Conservation (phyloP, 2,329 filamentous ascomycete genomes). For the Fusarium liriodendri region DNA sequence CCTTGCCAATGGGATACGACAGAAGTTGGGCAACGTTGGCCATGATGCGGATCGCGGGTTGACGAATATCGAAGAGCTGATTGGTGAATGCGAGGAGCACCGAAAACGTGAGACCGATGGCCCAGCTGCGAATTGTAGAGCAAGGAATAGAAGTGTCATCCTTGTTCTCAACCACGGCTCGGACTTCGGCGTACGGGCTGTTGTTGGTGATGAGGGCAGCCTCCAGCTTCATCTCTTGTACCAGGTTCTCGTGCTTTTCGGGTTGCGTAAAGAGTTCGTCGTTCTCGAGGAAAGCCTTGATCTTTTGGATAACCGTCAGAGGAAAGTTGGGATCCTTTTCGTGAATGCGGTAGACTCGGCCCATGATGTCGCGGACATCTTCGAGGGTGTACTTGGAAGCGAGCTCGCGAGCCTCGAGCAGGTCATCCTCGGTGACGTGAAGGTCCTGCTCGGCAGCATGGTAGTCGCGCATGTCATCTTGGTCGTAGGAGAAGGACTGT, state of each 20-base stretch:
- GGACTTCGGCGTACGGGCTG: conserved; percentile 67
- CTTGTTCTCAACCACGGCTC: conserved; percentile 63
- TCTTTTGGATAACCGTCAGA: conserved; percentile 48
- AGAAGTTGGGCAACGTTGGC: conserved; percentile 67
- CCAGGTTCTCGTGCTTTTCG: conserved; percentile 53
- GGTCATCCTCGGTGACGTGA: conserved; percentile 55
- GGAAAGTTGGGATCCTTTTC: conserved; percentile 54
- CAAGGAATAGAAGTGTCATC: conserved; percentile 63
- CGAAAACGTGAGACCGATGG: conserved; percentile 63
- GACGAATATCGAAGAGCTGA: conserved; percentile 68
- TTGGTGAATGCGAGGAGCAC: conserved; percentile 62
- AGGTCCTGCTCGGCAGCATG: conserved; percentile 45
- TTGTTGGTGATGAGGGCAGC: conserved; percentile 63
- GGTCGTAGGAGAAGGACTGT: conserved; percentile 53
- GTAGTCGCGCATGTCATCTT: conserved; percentile 50
- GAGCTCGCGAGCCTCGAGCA: conserved; percentile 54
- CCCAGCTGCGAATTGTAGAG: conserved; percentile 66
- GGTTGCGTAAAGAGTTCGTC: conserved; percentile 49
- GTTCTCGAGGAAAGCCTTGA: conserved; percentile 51
- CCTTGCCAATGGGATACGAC: conserved; percentile 65
- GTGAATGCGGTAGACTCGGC: conserved; percentile 49
- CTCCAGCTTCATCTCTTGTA: conserved; percentile 64
- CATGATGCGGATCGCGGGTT: conserved; percentile 63
- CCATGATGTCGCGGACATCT: conserved; percentile 49
- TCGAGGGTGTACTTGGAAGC: conserved; percentile 50